Evolutionary conservation across 2,329 filamentous ascomycete genomes (phyloP), one percentile per base, ranked within the genome.

Genomic region (Fusarium azukiicola): DNA sequence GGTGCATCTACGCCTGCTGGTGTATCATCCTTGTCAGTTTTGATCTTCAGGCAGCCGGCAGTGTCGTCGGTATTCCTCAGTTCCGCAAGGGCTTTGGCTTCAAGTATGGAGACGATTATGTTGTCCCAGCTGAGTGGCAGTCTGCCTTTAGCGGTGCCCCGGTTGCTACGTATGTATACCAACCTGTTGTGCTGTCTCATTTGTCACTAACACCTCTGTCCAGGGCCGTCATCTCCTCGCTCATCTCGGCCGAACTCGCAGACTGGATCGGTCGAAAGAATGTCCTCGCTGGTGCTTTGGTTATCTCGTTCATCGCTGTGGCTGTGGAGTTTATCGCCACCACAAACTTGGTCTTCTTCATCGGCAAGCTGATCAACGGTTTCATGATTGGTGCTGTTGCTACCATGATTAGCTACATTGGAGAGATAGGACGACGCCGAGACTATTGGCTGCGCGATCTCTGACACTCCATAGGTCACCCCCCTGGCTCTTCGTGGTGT

Each of bases 81-180:
- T 79, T 79, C 44, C 77, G 77, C 49, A 77, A 79, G 63, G 75
- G 78, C 58, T 79, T 79, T 72, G 77, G 77, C 19, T 66, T 54
- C 17, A 38, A 74, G 42, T 79, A 52, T 64, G 75, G 19, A 0
- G 73, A 50, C 21, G 71, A 74, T 44, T 79, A 77, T 66, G 77
- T 79, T 17, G 49, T 79, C 4, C 75, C 75, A 10, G 77, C 77
- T 21, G 72, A 58, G 52, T 79, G 77, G 77, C 77, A 79, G 69
- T 77, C 77, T 12, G 75, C 77, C 12, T 79, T 73, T 12, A 77
- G 71, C 14, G 77, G 75, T 44, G 77, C 54, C 42, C 77, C 77
- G 5, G 75, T 79, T 61, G 77, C 76, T 44, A 75, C 76, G 76
- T 79, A 73, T 71, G 74, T 72, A 70, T 66, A 50, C 6, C 17